Base-by-base conservation (phyloP, 2,329 filamentous ascomycete genomes). In the Hypoxylon sp. region DNA sequence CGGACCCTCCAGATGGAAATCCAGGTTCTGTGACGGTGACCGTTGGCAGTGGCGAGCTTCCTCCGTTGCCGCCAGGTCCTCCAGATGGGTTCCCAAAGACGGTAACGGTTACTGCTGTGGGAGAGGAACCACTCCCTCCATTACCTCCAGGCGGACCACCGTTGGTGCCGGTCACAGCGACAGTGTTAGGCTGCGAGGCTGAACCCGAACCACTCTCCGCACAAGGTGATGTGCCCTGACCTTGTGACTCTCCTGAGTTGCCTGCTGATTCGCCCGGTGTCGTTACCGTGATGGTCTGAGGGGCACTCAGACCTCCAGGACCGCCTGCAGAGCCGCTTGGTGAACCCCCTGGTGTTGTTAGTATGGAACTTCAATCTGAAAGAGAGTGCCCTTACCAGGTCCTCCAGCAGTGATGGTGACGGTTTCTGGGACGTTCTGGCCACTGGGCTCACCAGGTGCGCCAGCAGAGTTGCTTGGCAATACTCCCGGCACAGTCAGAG, bases 261-360 rank as follows among this genome's bases (percentile, higher is more conserved):
- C 48, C 37, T 45, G 57, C 53, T 17, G 61, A 58, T 40, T 31
- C 56, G 18, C 50, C 55, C 27, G 62, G 58, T 13, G 48, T 47
- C 17, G 62, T 58, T 13, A 64, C 50, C 10, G 63, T 66, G 48
- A 66, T 41, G 15, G 59, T 64, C 31, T 58, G 52, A 8, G 60
- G 60, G 15, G 33, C 26, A 33, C 46, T 35, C 15, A 55, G 54
- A 15, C 60, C 56, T 31, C 60, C 60, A n/a, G 51, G 23, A 2
- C 48, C 51, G 9, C 51, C 51, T n/a, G 53, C 38, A 46, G 54
- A 35, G 18, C 45, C 46, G 23, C 43, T 48, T 48, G 57, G 43
- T 45, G 48, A 54, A 27, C 27, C 40, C 4, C 52, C 56, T 57
- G n/a, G 9, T 24, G 15, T 18, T 53, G 47, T 62, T 29, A 62